phyloP scores from a whole-genome alignment of 257 asterid species.

The Jaltomata sinuosa region DNA sequence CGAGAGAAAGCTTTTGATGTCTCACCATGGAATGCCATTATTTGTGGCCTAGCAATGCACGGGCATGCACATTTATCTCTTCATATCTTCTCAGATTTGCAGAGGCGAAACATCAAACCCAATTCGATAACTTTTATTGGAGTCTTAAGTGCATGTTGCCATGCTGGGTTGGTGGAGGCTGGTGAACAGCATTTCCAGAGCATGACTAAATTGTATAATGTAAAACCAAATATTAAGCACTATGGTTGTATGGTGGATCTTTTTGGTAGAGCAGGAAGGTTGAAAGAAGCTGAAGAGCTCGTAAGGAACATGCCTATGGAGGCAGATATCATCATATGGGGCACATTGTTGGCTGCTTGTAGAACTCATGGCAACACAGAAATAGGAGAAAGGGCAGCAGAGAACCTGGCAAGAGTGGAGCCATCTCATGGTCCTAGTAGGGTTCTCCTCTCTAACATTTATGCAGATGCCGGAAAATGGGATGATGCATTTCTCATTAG shows the following conservation, averaged over 20 bases:
- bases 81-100: slow-evolving; percentile 49
- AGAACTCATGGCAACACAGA: slow-evolving; percentile 60
- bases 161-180: slow-evolving; percentile 74
- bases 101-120: slow-evolving; percentile 31
- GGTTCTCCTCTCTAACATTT: slow-evolving; percentile 66
- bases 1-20: slow-evolving; percentile 36
- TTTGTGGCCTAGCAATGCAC: slow-evolving; percentile 89
- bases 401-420: slow-evolving; percentile 54
- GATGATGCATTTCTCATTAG: slow-evolving; percentile 62
- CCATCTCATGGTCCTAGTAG: slow-evolving; percentile 91
- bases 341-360: slow-evolving; percentile 69
- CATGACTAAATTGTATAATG: slow-evolving; percentile 39
- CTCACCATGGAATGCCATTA: slow-evolving; percentile 94
- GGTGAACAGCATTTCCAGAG: slow-evolving; percentile 63
- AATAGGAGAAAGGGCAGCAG: slow-evolving; percentile 68
- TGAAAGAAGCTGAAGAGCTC: slow-evolving; percentile 68
- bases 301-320: slow-evolving; percentile 67
- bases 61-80: slow-evolving; percentile 65
- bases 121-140: slow-evolving; percentile 73
- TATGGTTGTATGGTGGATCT: slow-evolving; percentile 95
- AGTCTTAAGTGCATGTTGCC: slow-evolving; percentile 87
- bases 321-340: slow-evolving; percentile 83
- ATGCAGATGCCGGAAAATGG: slow-evolving; percentile 78
- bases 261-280: slow-evolving; percentile 70
- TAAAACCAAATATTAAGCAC: slow-evolving; percentile 78